Evolutionary conservation across 2,329 filamentous ascomycete genomes (phyloP).

Genomic region (Aspergillus clavatus): DNA sequence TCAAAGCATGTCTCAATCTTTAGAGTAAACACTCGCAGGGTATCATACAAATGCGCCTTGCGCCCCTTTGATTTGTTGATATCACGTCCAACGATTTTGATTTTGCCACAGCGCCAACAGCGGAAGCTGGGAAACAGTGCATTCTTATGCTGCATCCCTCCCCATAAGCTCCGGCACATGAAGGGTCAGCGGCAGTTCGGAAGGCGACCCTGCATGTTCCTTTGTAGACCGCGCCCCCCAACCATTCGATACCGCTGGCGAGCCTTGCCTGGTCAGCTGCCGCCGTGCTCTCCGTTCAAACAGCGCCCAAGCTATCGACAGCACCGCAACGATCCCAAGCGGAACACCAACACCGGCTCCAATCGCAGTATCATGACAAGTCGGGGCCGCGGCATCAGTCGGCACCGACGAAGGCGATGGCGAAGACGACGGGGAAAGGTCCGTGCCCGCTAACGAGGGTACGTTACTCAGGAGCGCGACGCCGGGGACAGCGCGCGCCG

Average conservation of each 20-base stretch:
- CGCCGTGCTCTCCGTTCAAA: not conserved
- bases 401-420: not conserved
- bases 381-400: not conserved
- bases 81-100: too few species aligned
- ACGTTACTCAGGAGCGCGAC: slow-evolving; percentile 19
- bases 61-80: too few species aligned
- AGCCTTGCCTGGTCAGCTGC: not conserved
- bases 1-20: too few species aligned
- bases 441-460: slow-evolving; percentile 1
- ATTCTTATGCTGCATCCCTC: not conserved
- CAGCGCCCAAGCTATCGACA: not conserved
- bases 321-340: not conserved
- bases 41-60: too few species aligned
- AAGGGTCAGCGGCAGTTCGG: not conserved
- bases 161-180: not conserved
- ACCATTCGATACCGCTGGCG: not conserved
- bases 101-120: too few species aligned
- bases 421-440: not conserved
- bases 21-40: too few species aligned
- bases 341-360: not conserved
- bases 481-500: slow-evolving; percentile 18
- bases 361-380: not conserved
- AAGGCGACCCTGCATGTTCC: not conserved
- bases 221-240: not conserved
- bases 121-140: too few species aligned